Evolutionary conservation across 768 basidiomycete genomes (phyloP).

Genomic region (Exidia glandulosa): DNA sequence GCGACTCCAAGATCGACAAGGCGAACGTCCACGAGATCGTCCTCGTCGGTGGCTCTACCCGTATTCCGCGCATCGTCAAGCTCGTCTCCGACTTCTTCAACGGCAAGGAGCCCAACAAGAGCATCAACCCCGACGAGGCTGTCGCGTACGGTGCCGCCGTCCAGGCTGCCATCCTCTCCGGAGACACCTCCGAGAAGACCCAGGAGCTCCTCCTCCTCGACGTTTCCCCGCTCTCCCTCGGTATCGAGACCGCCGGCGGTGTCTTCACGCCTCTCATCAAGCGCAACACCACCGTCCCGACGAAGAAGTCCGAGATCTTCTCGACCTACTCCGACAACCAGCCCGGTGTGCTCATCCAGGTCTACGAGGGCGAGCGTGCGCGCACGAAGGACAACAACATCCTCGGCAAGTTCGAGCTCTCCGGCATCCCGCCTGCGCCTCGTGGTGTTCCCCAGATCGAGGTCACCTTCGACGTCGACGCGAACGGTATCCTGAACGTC

Average conservation of each 20-base stretch:
- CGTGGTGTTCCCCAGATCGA: slow-evolving; percentile 97
- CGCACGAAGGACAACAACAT: slow-evolving; percentile 98
- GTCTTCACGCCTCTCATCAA: slow-evolving; percentile 99
- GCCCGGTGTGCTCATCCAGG: slow-evolving; percentile 95
- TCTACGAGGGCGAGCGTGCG: slow-evolving; percentile 96
- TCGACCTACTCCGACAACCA: slow-evolving; percentile 99
- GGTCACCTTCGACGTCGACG: slow-evolving; percentile 97
- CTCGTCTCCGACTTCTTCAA: slow-evolving; percentile 98
- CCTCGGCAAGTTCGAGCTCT: slow-evolving; percentile 96
- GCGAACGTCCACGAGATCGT: slow-evolving; percentile 89
- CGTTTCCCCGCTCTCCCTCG: slow-evolving; percentile 48
- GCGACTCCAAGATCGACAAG: slow-evolving; percentile 98
- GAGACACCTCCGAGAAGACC: slow-evolving; percentile 97
- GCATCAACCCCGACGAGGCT: slow-evolving; percentile 99
- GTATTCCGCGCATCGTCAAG: slow-evolving; percentile 98
- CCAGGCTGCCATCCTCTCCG: slow-evolving; percentile 97
- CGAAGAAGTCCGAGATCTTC: slow-evolving; percentile 98
- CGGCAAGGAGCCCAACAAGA: slow-evolving; percentile 97
- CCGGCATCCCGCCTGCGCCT: slow-evolving; percentile 91
- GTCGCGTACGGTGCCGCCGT: slow-evolving; percentile 99
- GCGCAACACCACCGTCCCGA: slow-evolving; percentile 96
- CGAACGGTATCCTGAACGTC: slow-evolving; percentile 93
- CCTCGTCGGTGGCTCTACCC: slow-evolving; percentile 98
- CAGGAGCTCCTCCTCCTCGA: slow-evolving; percentile 97
- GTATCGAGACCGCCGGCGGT: slow-evolving; percentile 98